Conservation (phyloP, 169 alveolate genomes). For the Eimeria tenella region DNA sequence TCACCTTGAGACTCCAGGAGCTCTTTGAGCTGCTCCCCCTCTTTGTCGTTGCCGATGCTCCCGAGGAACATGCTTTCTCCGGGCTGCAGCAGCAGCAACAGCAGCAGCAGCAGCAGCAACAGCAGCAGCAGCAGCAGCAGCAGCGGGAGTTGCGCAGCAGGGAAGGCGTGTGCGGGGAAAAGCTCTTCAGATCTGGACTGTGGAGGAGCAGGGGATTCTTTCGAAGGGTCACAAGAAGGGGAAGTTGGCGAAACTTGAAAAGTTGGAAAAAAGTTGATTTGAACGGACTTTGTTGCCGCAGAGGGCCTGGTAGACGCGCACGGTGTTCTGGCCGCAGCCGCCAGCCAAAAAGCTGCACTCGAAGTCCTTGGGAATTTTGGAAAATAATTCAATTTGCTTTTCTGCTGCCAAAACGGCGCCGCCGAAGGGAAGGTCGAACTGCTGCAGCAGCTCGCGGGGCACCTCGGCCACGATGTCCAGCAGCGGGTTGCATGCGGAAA, state of each 20-base stretch:
- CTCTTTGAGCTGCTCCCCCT: conserved; percentile 79
- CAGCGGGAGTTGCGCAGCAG: not conserved
- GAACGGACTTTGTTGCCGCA: conserved; percentile 7
- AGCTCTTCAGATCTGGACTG: no score
- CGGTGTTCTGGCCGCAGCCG: conserved; percentile 90
- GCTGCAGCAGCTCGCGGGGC: conserved; percentile 69
- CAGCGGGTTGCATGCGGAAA: conserved; percentile 91
- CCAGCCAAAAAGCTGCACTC: conserved; percentile 85
- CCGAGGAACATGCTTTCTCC: conserved; percentile 82
- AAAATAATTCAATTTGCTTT: conserved; percentile 86
- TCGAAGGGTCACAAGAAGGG: not conserved
- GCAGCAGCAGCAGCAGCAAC: not conserved
- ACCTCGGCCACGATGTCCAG: conserved; percentile 87
- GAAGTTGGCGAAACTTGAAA: not conserved
- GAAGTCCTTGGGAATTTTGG: conserved; percentile 61
- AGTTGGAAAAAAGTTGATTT: not conserved
- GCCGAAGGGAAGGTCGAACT: conserved; percentile 84
- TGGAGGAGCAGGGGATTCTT: no score
- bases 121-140: not conserved
- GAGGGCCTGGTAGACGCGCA: conserved; percentile 88
- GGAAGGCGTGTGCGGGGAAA: not conserved
- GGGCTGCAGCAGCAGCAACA: conserved; percentile 5
- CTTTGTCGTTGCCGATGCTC: conserved; percentile 85
- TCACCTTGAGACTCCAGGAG: conserved; percentile 74
- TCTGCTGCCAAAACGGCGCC: conserved; percentile 86